Evolutionary conservation across 2,329 filamentous ascomycete genomes (phyloP), one percentile per base, ranked within the genome.

Genomic region (Monosporascus sp.): DNA sequence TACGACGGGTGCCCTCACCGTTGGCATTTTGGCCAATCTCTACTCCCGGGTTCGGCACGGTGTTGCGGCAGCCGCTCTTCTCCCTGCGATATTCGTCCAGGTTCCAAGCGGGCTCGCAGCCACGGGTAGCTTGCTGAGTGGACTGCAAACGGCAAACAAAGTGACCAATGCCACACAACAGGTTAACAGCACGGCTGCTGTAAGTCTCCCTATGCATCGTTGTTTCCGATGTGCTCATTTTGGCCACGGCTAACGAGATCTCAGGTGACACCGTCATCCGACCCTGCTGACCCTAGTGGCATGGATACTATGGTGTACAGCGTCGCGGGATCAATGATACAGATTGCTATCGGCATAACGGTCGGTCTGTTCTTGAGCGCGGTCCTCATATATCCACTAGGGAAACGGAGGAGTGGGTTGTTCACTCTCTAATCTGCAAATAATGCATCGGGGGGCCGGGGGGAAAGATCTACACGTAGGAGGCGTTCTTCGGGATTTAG

Each of bases 51-150:
- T 76, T 31, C 75, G 81, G 22, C 85, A 92, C 66, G 88, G 88
- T 1, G 81, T 96, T 2, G 91, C 91, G 0, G 91, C 91, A 0
- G 90, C 90, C 0, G 87, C 89, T 1, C 90, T 96, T 78, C 74
- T 96, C 9, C 91, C 91, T 0, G 91, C 88, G 5, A 95, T 96
- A 58, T 95, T 95, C 58, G 81, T 86, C 2, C 83, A 85, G 58
- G 83, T 86, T 26, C 83, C 83, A 0, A 82, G 79, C 20, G 81
- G 83, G 27, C 71, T 86, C n/a, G 83, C 83, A 3, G 81, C 81
- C 0, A 76, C 77, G 27, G 83, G 83, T 1, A 83, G 81, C 16
- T 70, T 86, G 19, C 68, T 86, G 5, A 78, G 80, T 7, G 83
- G 84, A 17, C 71, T 87, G 52, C 75, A 74, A 5, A 78, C 75